Percentiles rank a stretch among this genome's conserved stretches.
Evolutionary conservation across 495 filamentous ascomycete genomes (phyloP).

Genomic region (Penicillium waksmanii): DNA sequence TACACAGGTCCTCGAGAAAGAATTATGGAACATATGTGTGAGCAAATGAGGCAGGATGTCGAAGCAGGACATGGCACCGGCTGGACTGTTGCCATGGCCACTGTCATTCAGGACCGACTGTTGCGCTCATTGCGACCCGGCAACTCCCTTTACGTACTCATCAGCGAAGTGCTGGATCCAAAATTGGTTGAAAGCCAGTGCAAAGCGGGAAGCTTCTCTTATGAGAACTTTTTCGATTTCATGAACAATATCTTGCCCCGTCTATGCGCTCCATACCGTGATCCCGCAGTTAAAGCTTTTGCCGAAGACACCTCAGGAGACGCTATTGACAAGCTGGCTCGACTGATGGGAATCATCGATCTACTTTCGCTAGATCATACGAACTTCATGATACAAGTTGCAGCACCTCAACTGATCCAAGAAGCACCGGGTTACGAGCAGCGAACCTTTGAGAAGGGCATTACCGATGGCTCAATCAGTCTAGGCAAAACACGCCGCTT

Average conservation of each 20-base stretch:
- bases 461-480: slow-evolving; percentile 64
- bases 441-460: slow-evolving; percentile 69
- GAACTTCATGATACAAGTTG: slow-evolving; percentile 85
- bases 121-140: slow-evolving; percentile 78
- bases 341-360: slow-evolving; percentile 84
- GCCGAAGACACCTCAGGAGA: slow-evolving; percentile 74
- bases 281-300: slow-evolving; percentile 80
- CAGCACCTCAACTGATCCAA: slow-evolving; percentile 79
- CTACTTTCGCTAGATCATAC: slow-evolving; percentile 92
- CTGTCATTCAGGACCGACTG: slow-evolving; percentile 81
- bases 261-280: slow-evolving; percentile 89
- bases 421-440: slow-evolving; percentile 83
- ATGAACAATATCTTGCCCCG: slow-evolving; percentile 89
- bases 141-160: slow-evolving; percentile 79
- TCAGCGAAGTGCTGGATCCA: slow-evolving; percentile 84
- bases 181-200: slow-evolving; percentile 77
- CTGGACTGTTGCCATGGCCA: slow-evolving; percentile 84
- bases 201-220: slow-evolving; percentile 82
- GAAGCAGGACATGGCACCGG: slow-evolving; percentile 68
- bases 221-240: slow-evolving; percentile 88
- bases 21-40: slow-evolving; percentile 67
- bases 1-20: slow-evolving; percentile 55
- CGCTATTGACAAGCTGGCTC: slow-evolving; percentile 81
- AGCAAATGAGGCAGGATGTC: slow-evolving; percentile 75
- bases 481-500: slow-evolving; percentile 66